Evolutionary conservation across 2,329 filamentous ascomycete species (phyloP).

Genomic region (Elsinoe fawcettii): DNA sequence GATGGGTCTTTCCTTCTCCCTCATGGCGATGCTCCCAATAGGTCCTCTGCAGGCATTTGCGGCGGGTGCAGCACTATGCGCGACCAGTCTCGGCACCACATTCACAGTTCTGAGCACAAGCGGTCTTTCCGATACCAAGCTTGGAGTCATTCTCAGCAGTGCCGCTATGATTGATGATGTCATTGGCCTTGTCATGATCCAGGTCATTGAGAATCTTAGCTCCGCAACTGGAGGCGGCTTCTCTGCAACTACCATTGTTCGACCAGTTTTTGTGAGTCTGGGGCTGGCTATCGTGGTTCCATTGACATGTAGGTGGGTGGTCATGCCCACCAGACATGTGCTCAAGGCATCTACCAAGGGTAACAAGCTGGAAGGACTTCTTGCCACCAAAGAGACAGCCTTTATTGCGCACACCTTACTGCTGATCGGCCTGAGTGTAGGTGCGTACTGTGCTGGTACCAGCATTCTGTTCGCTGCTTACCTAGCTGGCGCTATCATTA

Average conservation of each 20-base stretch:
- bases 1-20: slow-evolving; percentile 57
- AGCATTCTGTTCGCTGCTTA: slow-evolving; percentile 58
- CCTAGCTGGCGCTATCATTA: slow-evolving; percentile 47
- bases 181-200: slow-evolving; percentile 67
- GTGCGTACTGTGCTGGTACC: slow-evolving; percentile 52
- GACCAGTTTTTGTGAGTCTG: slow-evolving; percentile 45
- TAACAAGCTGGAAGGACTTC: neutral
- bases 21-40: slow-evolving; percentile 45
- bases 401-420: slow-evolving; percentile 40
- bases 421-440: slow-evolving; percentile 44
- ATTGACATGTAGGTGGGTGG: slow-evolving; percentile 40
- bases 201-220: slow-evolving; percentile 63
- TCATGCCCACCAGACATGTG: slow-evolving; percentile 35
- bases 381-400: neutral
- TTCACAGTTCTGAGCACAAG: slow-evolving; percentile 58
- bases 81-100: slow-evolving; percentile 66
- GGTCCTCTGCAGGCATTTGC: slow-evolving; percentile 58
- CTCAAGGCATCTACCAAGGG: neutral
- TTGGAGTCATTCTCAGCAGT: slow-evolving; percentile 58
- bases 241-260: slow-evolving; percentile 37
- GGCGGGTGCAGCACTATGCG: slow-evolving; percentile 64
- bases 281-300: slow-evolving; percentile 46
- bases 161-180: slow-evolving; percentile 81
- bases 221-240: slow-evolving; percentile 26
- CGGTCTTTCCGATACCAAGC: slow-evolving; percentile 44